These are phyloP conservation scores for Chaetomiaceae sp. DNA, from an alignment of 2,329 filamentous ascomycete genomes.

Conservation along the genomic window DNA sequence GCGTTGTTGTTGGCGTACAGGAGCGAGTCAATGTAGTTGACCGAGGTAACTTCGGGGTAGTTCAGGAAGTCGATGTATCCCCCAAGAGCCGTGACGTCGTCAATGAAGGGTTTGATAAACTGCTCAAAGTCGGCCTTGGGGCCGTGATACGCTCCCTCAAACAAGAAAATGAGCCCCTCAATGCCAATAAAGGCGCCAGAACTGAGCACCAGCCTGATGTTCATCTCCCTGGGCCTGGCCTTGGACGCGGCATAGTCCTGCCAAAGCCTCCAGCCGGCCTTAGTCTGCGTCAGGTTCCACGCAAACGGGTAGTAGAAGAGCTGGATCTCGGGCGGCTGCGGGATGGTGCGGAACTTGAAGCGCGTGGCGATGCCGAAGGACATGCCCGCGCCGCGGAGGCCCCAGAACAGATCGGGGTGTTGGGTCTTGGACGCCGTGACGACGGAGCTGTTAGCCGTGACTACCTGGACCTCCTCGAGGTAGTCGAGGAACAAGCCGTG, in stretches of 20 bases:
- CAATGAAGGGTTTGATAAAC: not conserved
- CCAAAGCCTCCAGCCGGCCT: not conserved
- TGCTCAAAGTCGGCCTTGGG: not conserved
- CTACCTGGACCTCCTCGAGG: constrained; percentile 30
- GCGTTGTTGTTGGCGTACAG: not conserved
- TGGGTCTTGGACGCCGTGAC: constrained; percentile 28
- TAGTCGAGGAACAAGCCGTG: constrained; percentile 31
- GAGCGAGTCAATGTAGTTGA: not conserved
- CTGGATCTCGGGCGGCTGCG: not conserved
- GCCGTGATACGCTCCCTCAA: not conserved
- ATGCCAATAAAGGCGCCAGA: not conserved
- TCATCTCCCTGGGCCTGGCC: not conserved
- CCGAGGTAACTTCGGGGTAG: not conserved
- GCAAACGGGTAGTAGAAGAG: not conserved
- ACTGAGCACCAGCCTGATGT: not conserved
- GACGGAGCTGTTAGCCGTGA: constrained; percentile 31
- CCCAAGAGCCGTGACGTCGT: not conserved
- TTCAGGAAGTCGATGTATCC: not conserved
- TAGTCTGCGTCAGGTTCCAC: not conserved
- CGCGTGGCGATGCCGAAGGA: constrained; percentile 33
- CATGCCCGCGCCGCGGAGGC: constrained; percentile 36
- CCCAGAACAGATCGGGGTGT: constrained; percentile 38
- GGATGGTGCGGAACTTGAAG: not conserved
- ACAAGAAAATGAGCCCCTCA: not conserved
- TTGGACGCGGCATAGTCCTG: not conserved